Percentiles rank a stretch among this genome's conserved stretches.
phyloP scores from a whole-genome alignment of 768 basidiomycete species.

The Leucogyrophana mollusca region DNA sequence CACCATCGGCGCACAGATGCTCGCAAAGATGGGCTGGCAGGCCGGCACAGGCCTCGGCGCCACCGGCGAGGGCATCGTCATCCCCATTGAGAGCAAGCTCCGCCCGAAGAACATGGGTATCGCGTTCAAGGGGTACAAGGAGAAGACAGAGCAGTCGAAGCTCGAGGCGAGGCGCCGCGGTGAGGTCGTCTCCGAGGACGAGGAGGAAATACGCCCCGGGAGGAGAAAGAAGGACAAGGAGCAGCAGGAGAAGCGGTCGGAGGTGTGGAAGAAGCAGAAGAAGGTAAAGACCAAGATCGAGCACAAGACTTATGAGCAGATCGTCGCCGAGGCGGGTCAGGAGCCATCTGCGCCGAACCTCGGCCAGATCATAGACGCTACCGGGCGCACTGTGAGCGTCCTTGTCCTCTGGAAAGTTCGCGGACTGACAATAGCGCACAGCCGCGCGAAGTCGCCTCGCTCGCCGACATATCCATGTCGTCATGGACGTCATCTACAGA shows the following conservation, averaged over 20 bases:
- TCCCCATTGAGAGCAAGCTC: conserved; percentile 81
- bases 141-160: conserved; percentile 84
- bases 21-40: conserved; percentile 96
- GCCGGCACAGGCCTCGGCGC: conserved; percentile 77
- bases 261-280: conserved; percentile 85
- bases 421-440: conserved; percentile 28
- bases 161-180: conserved; percentile 75
- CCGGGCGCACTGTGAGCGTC: conserved; percentile 79
- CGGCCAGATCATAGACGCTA: conserved; percentile 92
- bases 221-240: conserved; percentile 41
- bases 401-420: background rate
- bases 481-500: conserved; percentile 90
- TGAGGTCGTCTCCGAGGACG: conserved; percentile 73
- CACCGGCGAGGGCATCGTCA: conserved; percentile 78
- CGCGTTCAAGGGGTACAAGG: conserved; percentile 82
- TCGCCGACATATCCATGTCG: conserved; percentile 72
- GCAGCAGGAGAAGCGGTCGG: conserved; percentile 63
- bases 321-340: conserved; percentile 82
- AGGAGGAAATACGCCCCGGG: conserved; percentile 33
- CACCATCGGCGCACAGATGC: conserved; percentile 84
- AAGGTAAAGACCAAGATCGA: conserved; percentile 83
- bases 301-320: conserved; percentile 97
- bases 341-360: conserved; percentile 52
- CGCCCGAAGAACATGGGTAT: conserved; percentile 87
- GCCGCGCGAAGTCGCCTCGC: conserved; percentile 85